Percentiles rank a stretch among this genome's conserved stretches.
These are phyloP conservation scores for Onygenales sp. DNA, from an alignment of 2,329 filamentous ascomycete species.

Conservation along the genomic window DNA sequence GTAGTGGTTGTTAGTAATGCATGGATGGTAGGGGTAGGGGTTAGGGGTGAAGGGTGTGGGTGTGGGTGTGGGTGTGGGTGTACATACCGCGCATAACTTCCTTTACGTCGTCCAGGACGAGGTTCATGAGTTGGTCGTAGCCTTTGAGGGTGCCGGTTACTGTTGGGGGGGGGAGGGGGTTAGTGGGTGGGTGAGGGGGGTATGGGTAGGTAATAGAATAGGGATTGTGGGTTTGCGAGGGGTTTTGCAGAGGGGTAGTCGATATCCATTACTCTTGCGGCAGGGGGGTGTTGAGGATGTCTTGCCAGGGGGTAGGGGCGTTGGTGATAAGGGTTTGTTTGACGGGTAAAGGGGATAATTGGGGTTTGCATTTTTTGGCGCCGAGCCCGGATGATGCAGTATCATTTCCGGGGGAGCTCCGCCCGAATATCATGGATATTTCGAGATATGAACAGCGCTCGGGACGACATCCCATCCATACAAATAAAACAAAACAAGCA, in stretches of 20 bases:
- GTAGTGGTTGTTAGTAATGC: conserved; percentile 10
- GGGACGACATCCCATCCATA: too few species aligned
- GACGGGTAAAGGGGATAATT: too few species aligned
- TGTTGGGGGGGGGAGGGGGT: conserved; percentile 27
- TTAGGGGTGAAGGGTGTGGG: not conserved
- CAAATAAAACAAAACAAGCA: not conserved
- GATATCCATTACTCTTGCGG: too few species aligned
- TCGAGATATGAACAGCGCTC: too few species aligned
- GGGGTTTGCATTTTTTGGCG: too few species aligned
- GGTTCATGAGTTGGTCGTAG: conserved; percentile 95
- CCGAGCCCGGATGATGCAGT: too few species aligned
- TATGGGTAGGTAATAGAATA: not conserved
- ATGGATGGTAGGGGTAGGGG: conserved; percentile 1
- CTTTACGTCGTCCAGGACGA: conserved; percentile 89
- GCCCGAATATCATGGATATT: too few species aligned
- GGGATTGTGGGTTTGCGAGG: not conserved
- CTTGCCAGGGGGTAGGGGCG: too few species aligned
- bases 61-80: not conserved
- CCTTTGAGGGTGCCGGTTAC: conserved; percentile 86
- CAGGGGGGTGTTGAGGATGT: too few species aligned
- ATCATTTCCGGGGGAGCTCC: too few species aligned
- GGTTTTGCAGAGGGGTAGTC: not conserved
- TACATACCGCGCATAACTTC: conserved; percentile 74
- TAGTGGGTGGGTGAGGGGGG: not conserved
- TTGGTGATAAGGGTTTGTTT: too few species aligned